Percentiles rank a stretch among this genome's conserved stretches.
Evolutionary conservation across 108 stramenopile genomes (phyloP).

Genomic region (Pseudonitzschia multiseries): DNA sequence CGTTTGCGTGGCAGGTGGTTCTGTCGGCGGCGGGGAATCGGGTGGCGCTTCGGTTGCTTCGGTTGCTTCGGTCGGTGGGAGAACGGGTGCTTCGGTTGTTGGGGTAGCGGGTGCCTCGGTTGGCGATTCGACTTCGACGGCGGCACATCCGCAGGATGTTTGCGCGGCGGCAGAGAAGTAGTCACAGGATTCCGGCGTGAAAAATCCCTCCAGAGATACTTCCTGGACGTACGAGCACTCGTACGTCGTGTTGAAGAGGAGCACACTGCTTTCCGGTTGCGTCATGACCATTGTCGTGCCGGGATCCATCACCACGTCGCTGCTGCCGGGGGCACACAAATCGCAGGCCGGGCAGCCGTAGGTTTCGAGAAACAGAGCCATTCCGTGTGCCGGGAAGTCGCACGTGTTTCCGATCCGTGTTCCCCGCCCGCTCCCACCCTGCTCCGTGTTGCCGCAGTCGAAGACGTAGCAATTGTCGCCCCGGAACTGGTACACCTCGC

Average conservation of each 20-base stretch:
- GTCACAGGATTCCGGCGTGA: background rate
- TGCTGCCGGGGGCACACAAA: background rate
- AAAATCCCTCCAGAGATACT: background rate
- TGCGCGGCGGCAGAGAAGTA: background rate
- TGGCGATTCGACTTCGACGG: background rate
- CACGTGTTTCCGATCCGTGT: background rate
- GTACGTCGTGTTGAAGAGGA: conserved; percentile 4
- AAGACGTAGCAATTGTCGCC: conserved; percentile 8
- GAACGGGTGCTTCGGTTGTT: background rate
- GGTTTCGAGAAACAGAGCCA: background rate
- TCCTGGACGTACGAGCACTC: conserved; percentile 3
- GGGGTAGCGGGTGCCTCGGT: background rate
- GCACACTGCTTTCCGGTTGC: background rate
- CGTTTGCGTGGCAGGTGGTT: too few species aligned
- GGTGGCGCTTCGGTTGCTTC: too few species aligned
- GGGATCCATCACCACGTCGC: background rate
- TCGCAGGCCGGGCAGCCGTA: conserved; percentile 14
- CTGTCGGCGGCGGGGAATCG: too few species aligned
- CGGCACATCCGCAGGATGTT: background rate
- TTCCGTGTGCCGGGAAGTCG: background rate
- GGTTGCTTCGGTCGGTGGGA: background rate
- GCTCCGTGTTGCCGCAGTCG: conserved; percentile 9
- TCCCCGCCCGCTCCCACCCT: background rate
- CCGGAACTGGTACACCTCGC: background rate
- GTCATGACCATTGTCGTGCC: background rate